Evolutionary conservation across 2,329 filamentous ascomycete genomes (phyloP).

Genomic region (Drechslerella coelobrocha): DNA sequence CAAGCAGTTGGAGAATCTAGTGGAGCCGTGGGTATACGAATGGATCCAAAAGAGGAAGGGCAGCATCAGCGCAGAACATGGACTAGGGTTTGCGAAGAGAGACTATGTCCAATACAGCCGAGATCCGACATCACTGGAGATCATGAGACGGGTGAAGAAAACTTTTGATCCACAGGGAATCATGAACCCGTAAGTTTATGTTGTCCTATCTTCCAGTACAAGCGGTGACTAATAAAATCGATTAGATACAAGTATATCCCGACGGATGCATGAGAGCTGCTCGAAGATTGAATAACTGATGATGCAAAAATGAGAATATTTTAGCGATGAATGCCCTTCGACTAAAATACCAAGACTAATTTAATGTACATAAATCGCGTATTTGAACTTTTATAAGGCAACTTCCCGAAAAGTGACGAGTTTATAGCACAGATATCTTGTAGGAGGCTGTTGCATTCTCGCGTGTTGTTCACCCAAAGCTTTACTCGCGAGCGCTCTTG

Average conservation of each 20-base stretch:
- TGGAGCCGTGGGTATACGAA: conserved; percentile 97
- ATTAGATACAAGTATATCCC: conserved; percentile 44
- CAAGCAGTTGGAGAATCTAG: conserved; percentile 79
- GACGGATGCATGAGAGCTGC: not conserved
- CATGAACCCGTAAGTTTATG: conserved; percentile 41
- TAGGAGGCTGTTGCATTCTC: too few species aligned
- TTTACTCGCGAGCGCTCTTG: not conserved
- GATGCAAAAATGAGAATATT: too few species aligned
- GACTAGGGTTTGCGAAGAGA: conserved; percentile 92
- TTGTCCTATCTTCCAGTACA: not conserved
- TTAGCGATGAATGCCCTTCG: too few species aligned
- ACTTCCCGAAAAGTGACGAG: not conserved
- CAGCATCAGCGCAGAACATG: conserved; percentile 96
- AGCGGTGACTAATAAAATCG: conserved; percentile 8
- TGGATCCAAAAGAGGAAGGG: conserved; percentile 89
- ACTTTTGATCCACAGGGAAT: conserved; percentile 74
- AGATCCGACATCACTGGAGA: conserved; percentile 79
- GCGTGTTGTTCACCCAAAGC: too few species aligned
- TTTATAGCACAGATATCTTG: too few species aligned
- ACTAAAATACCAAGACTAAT: too few species aligned
- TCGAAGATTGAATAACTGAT: not conserved
- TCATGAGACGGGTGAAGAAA: conserved; percentile 96
- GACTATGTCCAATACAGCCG: conserved; percentile 92
- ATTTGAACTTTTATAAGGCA: too few species aligned
- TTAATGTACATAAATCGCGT: too few species aligned